Base-by-base conservation (phyloP, 2,329 filamentous ascomycete genomes). In the Sclerotiophoma versabilis region DNA sequence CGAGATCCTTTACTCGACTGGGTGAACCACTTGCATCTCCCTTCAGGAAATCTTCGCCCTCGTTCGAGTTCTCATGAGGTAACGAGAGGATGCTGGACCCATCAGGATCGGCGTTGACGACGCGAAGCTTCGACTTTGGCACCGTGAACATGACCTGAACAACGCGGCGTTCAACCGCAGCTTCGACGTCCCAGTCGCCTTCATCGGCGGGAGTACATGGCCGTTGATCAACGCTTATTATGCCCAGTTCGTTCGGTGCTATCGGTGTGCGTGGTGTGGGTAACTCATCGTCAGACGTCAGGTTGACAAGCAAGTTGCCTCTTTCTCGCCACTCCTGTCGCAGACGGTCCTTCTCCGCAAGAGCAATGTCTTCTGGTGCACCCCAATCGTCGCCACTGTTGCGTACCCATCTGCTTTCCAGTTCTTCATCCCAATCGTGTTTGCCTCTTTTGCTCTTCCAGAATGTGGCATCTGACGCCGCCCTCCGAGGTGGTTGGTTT, bases 61-160 rank as follows among this genome's bases (percentile, higher is more conserved):
- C 58, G 4, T 37, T 49, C 0, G 57, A 57, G 26, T 59, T 58
- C 5, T 69, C 64, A 8, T 58, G 36, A n/a, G 63, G 60, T 5
- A 71, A 32, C 19, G 62, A 70, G 10, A 74, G 42, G 2, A 75
- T 47, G 17, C 66, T 70, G 15, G 52, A 62, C 1, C 66, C 59
- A 27, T 75, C 71, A 0, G 69, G 49, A 49, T 75, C 72, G 2
- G 72, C 72, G 14, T 98, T 98, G 17, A 97, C 93, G n/a, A 98
- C 92, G 22, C 93, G 80, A 59, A 98, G 76, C 64, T 87, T 86
- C 74, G 93, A 89, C 73, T 89, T 92, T 2, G 95, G 93, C 56
- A 97, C 92, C 0, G 93, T 97, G 75, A 96, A 98, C 85, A 96
- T 95, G 70, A 83, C 77, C 49, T 80, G 80, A n/a, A 82, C 79